Conservation (phyloP, 345 rosid genomes). For the Excoecaria agallocha region DNA sequence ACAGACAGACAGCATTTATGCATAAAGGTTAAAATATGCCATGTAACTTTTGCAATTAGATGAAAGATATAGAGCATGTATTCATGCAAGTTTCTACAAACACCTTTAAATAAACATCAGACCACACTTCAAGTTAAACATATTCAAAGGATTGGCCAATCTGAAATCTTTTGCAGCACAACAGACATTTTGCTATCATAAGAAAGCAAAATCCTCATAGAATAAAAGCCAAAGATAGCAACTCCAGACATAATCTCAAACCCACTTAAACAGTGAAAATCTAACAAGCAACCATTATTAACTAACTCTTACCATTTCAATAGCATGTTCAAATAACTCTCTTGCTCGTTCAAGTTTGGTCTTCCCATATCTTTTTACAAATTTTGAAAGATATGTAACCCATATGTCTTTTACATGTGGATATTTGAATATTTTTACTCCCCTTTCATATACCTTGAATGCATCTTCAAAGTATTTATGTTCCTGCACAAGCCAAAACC, state of each 20-base stretch:
- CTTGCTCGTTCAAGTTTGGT: constrained; percentile 89
- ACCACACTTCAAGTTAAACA: background rate
- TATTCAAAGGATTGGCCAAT: background rate
- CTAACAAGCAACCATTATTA: background rate
- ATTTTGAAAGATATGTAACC: constrained; percentile 88
- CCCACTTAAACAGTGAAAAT: background rate
- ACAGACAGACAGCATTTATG: background rate
- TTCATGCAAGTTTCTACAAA: background rate
- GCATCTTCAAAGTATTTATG: constrained; percentile 96
- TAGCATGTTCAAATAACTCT: constrained; percentile 91
- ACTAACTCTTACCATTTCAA: constrained; percentile 49
- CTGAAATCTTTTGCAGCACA: background rate
- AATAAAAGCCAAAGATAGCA: background rate
- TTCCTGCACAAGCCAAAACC: constrained; percentile 45
- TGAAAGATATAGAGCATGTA: background rate
- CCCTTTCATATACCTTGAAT: constrained; percentile 95
- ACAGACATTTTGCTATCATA: background rate
- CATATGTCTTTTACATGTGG: constrained; percentile 97
- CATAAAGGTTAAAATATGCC: background rate
- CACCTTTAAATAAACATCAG: background rate
- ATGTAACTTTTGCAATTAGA: background rate
- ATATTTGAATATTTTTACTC: constrained; percentile 93
- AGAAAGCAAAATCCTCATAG: background rate
- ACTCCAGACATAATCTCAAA: constrained; percentile 7
- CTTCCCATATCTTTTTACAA: constrained; percentile 86